A percentile compares a stretch with the other conserved stretches of the same genome.
Evolutionary conservation across 768 basidiomycete genomes (phyloP).

Genomic region (Amanita exitialis): DNA sequence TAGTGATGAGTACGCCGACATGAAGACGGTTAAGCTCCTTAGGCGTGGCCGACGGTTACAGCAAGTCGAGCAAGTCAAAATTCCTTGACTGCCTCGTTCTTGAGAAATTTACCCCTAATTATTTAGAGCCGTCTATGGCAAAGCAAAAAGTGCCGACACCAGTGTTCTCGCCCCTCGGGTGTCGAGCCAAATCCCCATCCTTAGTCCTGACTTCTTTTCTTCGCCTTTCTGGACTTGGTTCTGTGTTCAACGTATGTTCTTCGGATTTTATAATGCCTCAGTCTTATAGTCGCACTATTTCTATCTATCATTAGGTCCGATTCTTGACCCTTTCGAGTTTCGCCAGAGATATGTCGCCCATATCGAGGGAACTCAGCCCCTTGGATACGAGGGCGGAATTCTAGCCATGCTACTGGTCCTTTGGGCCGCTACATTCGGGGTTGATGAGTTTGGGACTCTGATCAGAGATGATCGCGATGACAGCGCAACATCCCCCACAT

Average conservation of each 20-base stretch:
- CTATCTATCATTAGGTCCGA: constrained; percentile 60
- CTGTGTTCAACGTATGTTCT: constrained; percentile 63
- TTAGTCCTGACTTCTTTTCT: constrained; percentile 70
- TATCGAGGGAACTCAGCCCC: constrained; percentile 44
- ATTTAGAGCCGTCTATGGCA: constrained; percentile 71
- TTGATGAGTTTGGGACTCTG: constrained; percentile 59
- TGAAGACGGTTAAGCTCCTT: constrained; percentile 83
- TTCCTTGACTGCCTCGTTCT: not conserved
- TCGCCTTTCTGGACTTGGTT: constrained; percentile 84
- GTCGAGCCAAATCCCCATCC: constrained; percentile 54
- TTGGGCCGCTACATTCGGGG: constrained; percentile 86
- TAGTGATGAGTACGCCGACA: constrained; percentile 88
- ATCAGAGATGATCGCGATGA: constrained; percentile 14
- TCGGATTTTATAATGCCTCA: constrained; percentile 5
- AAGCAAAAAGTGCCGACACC: constrained; percentile 38
- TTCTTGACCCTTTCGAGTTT: constrained; percentile 78
- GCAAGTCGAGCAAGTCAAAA: constrained; percentile 64
- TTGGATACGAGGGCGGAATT: constrained; percentile 67
- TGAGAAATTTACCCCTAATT: not conserved
- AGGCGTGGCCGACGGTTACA: constrained; percentile 71
- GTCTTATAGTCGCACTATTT: not conserved
- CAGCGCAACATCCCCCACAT: not conserved
- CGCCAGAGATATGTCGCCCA: constrained; percentile 61
- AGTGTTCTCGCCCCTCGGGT: constrained; percentile 24
- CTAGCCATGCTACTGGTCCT: constrained; percentile 73